These are phyloP conservation scores for Neurospora sp. DNA, from an alignment of 495 filamentous ascomycete genomes.

Conservation along the genomic window DNA sequence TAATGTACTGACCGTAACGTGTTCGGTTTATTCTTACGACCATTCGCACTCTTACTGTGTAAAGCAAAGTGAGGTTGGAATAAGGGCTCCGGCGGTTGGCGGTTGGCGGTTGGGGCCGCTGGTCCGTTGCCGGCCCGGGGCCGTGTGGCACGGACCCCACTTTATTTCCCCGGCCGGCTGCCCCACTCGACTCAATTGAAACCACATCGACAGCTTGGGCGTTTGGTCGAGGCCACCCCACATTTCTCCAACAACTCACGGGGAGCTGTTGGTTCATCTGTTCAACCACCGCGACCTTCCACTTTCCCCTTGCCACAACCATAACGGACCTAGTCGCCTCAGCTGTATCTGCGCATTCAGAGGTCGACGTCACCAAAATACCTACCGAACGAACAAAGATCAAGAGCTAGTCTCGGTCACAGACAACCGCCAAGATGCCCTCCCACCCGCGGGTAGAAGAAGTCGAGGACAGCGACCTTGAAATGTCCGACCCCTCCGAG, in stretches of 20 bases:
- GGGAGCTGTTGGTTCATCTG: neutral
- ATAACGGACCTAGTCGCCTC: neutral
- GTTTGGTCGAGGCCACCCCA: constrained; percentile 3
- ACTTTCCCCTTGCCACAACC: neutral
- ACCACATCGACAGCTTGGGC: constrained; percentile 7
- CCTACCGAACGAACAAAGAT: constrained; percentile 3
- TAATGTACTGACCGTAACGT: no score
- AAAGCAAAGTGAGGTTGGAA: neutral
- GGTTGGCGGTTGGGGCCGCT: neutral
- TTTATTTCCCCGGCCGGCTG: constrained; percentile 11
- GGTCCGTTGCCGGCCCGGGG: neutral
- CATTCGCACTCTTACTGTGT: no score
- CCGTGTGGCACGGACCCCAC: constrained; percentile 13
- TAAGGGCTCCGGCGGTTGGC: neutral
- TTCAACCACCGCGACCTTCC: neutral
- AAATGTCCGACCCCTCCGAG: constrained; percentile 67
- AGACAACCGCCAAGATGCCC: constrained; percentile 42
- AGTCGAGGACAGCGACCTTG: constrained; percentile 67
- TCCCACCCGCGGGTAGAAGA: constrained; percentile 84
- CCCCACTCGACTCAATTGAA: neutral
- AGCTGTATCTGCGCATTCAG: neutral
- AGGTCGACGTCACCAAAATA: neutral
- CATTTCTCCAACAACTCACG: neutral
- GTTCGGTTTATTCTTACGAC: no score
- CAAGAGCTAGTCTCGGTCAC: neutral